Evolutionary conservation across 1,284 basidiomycete species (phyloP), one percentile per base, ranked within the genome.

Genomic region (Psilocybe mexicana): DNA sequence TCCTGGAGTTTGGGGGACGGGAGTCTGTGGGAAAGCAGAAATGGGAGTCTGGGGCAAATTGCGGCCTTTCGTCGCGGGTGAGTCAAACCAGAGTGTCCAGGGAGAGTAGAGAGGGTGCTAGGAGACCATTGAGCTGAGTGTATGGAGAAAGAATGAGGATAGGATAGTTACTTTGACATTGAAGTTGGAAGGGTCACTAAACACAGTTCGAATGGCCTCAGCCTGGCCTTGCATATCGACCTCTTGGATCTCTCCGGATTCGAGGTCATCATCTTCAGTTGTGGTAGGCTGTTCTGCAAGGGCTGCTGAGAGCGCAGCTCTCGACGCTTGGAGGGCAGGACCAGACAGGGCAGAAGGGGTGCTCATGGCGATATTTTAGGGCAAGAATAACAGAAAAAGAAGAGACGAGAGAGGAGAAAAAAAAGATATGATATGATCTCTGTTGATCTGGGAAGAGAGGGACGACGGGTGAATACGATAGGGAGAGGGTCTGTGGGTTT

Each of bases 61-160:
- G 58, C 90, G 85, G 56, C 87, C 88, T 75, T 96, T 96, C 49
- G 92, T 93, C 49, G 86, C 83, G 2, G 93, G 93, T 49, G 94
- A 96, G 72, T 97, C 95, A 72, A 96, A 98, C 93, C 93, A 97
- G 46, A 98, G 86, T 5, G 94, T 97, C 95, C 95, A 97, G n/a
- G 88, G 80, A 35, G 94, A 93, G 74, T 86, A 96, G 38, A 96
- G 84, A 25, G 94, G 94, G 70, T 96, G 94, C 93, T 95, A 68
- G 42, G 58, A 10, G 26, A 50, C 45, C 66, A 33, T 50, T 48
- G 30, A 43, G 55, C 51, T 18, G 36, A 3, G 30, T 48, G 33
- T 46, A 59, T 36, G 11, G 18, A 46, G 36, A 28, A 44, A 46
- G 51, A 47, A 70, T 33, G 35, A 6, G 44, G n/a, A 24, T 43